Evolutionary conservation across 176 grass and related monocot genomes (phyloP), one percentile per base, ranked within the genome.

Genomic region (sorghum (Sorghum bicolor)): DNA sequence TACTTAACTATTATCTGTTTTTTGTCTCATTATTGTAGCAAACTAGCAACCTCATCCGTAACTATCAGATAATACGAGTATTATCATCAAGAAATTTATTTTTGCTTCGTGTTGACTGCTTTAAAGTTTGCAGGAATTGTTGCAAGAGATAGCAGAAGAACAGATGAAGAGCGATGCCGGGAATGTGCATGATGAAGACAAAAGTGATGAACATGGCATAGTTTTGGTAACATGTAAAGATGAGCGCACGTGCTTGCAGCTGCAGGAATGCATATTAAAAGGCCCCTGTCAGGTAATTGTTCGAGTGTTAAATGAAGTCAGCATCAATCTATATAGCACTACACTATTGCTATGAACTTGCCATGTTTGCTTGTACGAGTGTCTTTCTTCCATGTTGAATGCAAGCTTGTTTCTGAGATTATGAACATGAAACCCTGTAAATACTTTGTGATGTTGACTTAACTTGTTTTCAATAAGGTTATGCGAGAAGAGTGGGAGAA

Each of bases 181-280:
- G 40, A 84, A 69, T n/a, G 78, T 57, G 75, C 66, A 85, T 37
- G 19, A 34, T 76, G 76, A 86, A 74, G 84, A 87, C 62, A 74
- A 39, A 83, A 76, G 45, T 74, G 67, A 86, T 72, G 58, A 77
- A 48, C 92, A 45, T 64, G 85, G 90, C 77, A 90, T 85, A 82
- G 86, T 98, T 84, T 82, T 95, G 75, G 89, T 98, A 77, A 87
- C 90, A 84, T 98, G 96, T 83, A 98, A 98, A 91, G 92, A 98
- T 82, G 96, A 98, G 60, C 55, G 85, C 24, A 90, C 96, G 85
- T 95, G 96, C 58, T 84, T 98, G 89, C 93, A 98, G 70, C 87
- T 98, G 67, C 87, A 95, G 79, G 93, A 92, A 79, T 98, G 91
- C 83, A 92, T 98, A 78, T 86, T 80, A 47, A 98, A 85, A 88